Evolutionary conservation across 1,284 basidiomycete genomes (phyloP), one percentile per base, ranked within the genome.

Genomic region (Papiliotrema terrestris): DNA sequence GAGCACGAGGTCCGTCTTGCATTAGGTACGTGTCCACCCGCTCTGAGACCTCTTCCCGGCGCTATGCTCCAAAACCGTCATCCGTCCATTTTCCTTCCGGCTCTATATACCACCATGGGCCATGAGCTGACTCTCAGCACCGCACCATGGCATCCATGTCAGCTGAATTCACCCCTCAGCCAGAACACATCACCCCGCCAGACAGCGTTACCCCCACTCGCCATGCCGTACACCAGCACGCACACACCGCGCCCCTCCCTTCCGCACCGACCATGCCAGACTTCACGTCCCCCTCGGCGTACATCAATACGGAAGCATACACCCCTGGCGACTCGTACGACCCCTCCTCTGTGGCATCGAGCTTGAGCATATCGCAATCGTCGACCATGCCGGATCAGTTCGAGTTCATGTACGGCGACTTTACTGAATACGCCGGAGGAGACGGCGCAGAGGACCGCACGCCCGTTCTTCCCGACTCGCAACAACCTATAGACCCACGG

Each of bases 211-310:
- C 50, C 14, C 50, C 50, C 13, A 51, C 50, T 13, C 50, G 43
- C 14, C 49, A 51, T 51, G 39, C 36, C 36, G 9, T 11, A 19
- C 32, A 32, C 22, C 32, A 38, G 15, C 29, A 22, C 17, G 17
- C 45, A 17, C 23, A 17, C 29, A 19, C 19, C 39, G 17, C 39
- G 9, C 25, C 45, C 45, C 19, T 46, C 29, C 22, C 32, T 23
- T 23, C 13, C 9, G 32, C 23, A 17, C 19, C 46, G 19, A 9
- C 46, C 35, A 9, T 37, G 37, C 4, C 49, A 26, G 61, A 59
- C 43, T 63, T 55, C 51, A 51, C 55, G 11, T 65, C 63, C 22
- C 63, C 63, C 22, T 61, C 63, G 36, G 53, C 58, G 9, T 65
- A 61, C 45, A 37, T 65, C 45, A 60, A 60, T 26, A 38, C 51